Evolutionary conservation across 495 filamentous ascomycete genomes (phyloP), one percentile per base, ranked within the genome.

Genomic region (Tuber melanosporum): DNA sequence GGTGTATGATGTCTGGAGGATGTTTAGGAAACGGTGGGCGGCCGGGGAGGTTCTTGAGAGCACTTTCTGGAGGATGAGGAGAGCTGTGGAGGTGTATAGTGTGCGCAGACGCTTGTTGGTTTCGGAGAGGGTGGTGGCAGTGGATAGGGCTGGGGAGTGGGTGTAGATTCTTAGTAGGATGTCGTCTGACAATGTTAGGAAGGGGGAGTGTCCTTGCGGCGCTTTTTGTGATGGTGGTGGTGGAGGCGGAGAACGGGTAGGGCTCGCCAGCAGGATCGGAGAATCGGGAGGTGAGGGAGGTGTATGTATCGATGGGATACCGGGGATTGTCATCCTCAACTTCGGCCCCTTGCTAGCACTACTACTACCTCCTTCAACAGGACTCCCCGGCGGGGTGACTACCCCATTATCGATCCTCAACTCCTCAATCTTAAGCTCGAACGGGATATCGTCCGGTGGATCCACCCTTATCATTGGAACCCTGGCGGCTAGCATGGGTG

Each of bases 361-460:
- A 14, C 12, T 32, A 66, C 57, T 6, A 32, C n/a, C n/a, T 9
- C 57, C 57, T 66, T 66, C 57, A 17, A 66, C 57, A 32, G 57
- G 57, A 32, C 57, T 66, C 57, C 57, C 57, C 12, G 57, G 57
- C n/a, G 57, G 57, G 14, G 57, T 66, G 15, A 66, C 3, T 32
- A 32, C 10, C 57, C 57, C 57, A 17, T 66, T 66, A 32, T 66
- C 57, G 5, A 66, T 66, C 57, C 57, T 66, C 12, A 66, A 32
- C n/a, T 76, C 77, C 62, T 43, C n/a, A 49, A 80, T 14, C 26
- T 49, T 43, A 39, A 80, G 77, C 39, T 49, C 62, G 47, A 76
- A 80, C 22, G 78, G 78, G 43, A 80, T 80, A 62, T 80, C 71
- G n/a, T 80, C 78, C 14, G 78, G 78, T 3, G 78, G 78, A 15